Base-by-base conservation (phyloP, 2,329 filamentous ascomycete species). In the Aspergillus amoenus region DNA sequence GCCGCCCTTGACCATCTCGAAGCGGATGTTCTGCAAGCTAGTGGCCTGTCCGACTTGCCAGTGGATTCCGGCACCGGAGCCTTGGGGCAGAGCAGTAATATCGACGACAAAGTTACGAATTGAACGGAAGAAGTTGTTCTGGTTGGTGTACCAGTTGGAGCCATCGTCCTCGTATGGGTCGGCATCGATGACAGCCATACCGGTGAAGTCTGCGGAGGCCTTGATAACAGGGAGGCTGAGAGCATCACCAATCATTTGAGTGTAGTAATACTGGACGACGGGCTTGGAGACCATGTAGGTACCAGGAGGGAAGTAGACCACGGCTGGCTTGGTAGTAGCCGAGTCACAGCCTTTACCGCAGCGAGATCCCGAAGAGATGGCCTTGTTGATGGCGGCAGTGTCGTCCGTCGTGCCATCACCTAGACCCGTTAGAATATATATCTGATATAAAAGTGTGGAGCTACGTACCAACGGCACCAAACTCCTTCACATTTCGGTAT, bases 291-390 rank as follows among this genome's bases (percentile, higher is more conserved):
- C 87, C 17, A 89, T 69, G 70, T 97, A 97, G 56, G 87, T 95
- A 63, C 93, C 93, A 11, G 90, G 81, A 40, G 92, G 93, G 79
- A 97, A 96, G 80, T 96, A 97, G 52, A 97, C 86, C 13, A 97
- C 79, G 24, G 91, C 93, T 0, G 93, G 93, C 1, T 86, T 85
- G n/a, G 84, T 84, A 3, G 93, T 97, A 32, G 84, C 85, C 2
- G 91, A 96, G 71, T 94, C 89, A 71, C 93, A 97, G 61, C 86
- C 85, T 61, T 84, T 72, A 40, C 90, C 91, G 70, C 93, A 97
- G 43, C 93, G 89, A 66, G 82, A 81, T 27, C 91, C 91, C n/a
- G 85, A 84, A 5, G 84, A 81, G 67, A 97, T 89, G 62, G 92
- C 92, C 41, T 78, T 74, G 78, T 96, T 97, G 82, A 97, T 96